Conservation (phyloP, 2,329 filamentous ascomycete species). For the Aureobasidium lini region DNA sequence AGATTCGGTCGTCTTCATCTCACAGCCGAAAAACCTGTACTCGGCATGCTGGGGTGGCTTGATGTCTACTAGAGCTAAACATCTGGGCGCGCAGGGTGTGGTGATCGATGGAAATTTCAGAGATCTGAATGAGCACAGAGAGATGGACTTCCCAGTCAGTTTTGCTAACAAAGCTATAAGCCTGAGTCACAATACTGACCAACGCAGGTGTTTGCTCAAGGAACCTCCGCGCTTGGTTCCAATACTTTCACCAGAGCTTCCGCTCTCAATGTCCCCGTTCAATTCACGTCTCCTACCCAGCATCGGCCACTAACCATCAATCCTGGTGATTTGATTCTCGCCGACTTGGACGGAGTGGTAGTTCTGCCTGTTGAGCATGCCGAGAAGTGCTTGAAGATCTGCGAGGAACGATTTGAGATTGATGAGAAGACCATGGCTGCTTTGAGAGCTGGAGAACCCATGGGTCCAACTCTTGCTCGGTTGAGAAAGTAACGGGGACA, state of each 20-base stretch:
- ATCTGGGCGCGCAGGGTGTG: constrained; percentile 30
- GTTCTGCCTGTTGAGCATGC: constrained; percentile 21
- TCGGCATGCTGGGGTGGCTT: constrained; percentile 34
- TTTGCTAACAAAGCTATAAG: neutral
- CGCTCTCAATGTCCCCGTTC: constrained; percentile 29
- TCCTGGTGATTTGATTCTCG: constrained; percentile 31
- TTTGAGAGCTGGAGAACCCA: constrained; percentile 26
- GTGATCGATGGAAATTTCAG: constrained; percentile 34
- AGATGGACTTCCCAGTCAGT: constrained; percentile 16
- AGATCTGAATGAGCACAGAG: constrained; percentile 27
- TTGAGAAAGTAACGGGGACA: constrained; percentile 25
- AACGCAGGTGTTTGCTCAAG: constrained; percentile 27
- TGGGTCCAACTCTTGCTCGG: constrained; percentile 30
- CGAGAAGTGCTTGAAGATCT: constrained; percentile 27
- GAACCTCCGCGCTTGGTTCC: constrained; percentile 20
- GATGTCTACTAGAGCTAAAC: constrained; percentile 31
- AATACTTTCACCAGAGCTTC: constrained; percentile 30
- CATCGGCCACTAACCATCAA: constrained; percentile 18
- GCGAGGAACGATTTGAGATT: constrained; percentile 28
- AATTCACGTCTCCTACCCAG: constrained; percentile 21
- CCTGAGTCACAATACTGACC: neutral
- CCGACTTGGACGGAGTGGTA: constrained; percentile 28
- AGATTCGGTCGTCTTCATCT: constrained; percentile 31
- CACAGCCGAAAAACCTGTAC: constrained; percentile 28
- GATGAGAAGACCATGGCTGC: constrained; percentile 29